A percentile compares a stretch with the other conserved stretches of the same genome.
Conservation (phyloP, 306 rosid species). For the Trifolium dubium region DNA sequence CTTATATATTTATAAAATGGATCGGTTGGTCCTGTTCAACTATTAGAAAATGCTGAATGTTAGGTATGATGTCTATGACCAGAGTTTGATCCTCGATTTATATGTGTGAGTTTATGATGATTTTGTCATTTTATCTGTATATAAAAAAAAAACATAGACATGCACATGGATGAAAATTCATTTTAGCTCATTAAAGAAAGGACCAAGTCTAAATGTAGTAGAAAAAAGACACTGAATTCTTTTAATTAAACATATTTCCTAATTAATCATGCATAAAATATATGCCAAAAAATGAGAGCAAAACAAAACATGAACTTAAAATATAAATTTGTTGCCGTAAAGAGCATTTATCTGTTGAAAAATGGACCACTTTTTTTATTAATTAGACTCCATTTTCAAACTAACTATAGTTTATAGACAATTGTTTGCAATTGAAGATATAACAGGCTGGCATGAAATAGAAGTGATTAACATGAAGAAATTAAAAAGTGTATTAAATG, state of each 20-base stretch:
- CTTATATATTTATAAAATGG: too few relatives aligned
- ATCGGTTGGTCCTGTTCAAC: too few relatives aligned
- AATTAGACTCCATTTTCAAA: conserved; percentile 24
- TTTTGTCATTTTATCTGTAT: too few relatives aligned
- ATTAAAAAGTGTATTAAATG: conserved; percentile 14
- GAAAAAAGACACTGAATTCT: conserved; percentile 11
- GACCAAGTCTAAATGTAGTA: conserved; percentile 1
- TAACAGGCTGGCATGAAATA: conserved; percentile 49
- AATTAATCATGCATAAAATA: conserved; percentile 16
- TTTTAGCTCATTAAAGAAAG: conserved; percentile 33
- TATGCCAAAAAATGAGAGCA: background rate
- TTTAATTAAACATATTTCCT: conserved; percentile 25
- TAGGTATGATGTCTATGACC: too few relatives aligned
- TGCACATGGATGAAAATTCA: background rate
- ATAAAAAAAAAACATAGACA: too few relatives aligned
- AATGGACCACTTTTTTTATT: conserved; percentile 22
- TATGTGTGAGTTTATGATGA: too few relatives aligned
- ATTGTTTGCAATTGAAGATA: conserved; percentile 35
- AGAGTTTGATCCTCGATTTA: too few relatives aligned
- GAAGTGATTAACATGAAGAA: conserved; percentile 36
- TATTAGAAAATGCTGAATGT: too few relatives aligned
- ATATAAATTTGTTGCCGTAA: conserved; percentile 16
- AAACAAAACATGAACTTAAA: conserved; percentile 1
- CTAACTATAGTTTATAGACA: conserved; percentile 38
- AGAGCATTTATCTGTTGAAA: conserved; percentile 6